A percentile compares a stretch with the other conserved stretches of the same genome.
Evolutionary conservation across 768 basidiomycete genomes (phyloP).

Genomic region (Amanita phalloides): DNA sequence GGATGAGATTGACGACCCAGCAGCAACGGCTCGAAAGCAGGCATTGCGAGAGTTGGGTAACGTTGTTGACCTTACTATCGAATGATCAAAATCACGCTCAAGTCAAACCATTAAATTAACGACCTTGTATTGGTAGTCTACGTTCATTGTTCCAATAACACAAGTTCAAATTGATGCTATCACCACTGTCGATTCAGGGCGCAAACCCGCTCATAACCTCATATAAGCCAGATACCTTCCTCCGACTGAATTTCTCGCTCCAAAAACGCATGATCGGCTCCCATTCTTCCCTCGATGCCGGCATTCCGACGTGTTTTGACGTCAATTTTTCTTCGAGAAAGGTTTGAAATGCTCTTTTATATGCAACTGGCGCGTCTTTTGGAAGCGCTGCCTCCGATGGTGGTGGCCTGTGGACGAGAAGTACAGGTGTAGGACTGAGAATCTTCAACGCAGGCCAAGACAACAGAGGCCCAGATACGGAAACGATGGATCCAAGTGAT

Average conservation of each 20-base stretch:
- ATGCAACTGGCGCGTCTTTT: conserved; percentile 33
- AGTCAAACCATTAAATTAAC: neutral
- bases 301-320: conserved; percentile 53
- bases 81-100: neutral
- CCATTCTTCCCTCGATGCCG: conserved; percentile 67
- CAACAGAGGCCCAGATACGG: conserved; percentile 63
- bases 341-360: conserved; percentile 48
- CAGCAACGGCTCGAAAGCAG: neutral
- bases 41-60: conserved; percentile 1
- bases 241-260: conserved; percentile 53
- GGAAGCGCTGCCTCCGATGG: conserved; percentile 35
- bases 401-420: conserved; percentile 44
- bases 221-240: conserved; percentile 52
- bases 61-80: neutral
- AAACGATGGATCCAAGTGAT: conserved; percentile 54
- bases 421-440: conserved; percentile 47
- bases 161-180: neutral
- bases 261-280: conserved; percentile 80
- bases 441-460: conserved; percentile 59
- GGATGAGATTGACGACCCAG: neutral
- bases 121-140: neutral
- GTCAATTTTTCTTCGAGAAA: conserved; percentile 39
- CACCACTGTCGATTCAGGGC: neutral
- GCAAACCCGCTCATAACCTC: conserved; percentile 46
- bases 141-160: neutral